These are phyloP conservation scores for Polychaeton citri DNA, from an alignment of 2,329 filamentous ascomycete species.

Conservation along the genomic window DNA sequence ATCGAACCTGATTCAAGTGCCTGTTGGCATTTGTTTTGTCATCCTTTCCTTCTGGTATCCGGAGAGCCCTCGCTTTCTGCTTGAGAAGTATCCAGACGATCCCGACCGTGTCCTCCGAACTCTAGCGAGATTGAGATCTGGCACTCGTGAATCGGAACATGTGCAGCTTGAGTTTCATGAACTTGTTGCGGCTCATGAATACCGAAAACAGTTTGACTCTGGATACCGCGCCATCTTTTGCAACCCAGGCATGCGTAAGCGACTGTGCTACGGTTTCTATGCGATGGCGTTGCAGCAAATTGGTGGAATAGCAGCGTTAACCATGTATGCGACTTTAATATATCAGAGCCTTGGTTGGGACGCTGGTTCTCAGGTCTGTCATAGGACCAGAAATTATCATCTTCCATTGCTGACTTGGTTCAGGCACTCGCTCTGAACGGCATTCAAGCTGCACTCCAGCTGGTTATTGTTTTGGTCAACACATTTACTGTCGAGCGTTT, in stretches of 20 bases:
- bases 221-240: constrained; percentile 23
- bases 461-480: constrained; percentile 27
- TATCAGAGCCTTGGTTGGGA: constrained; percentile 28
- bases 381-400: too few species aligned
- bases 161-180: constrained; percentile 26
- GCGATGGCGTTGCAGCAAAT: constrained; percentile 17
- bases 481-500: constrained; percentile 27
- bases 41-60: constrained; percentile 26
- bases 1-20: constrained; percentile 29
- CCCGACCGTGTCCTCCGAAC: constrained; percentile 5
- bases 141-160: constrained; percentile 16
- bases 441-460: constrained; percentile 25
- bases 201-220: constrained; percentile 18
- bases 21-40: constrained; percentile 26
- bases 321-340: constrained; percentile 27
- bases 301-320: constrained; percentile 16
- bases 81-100: constrained; percentile 21
- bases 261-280: constrained; percentile 25
- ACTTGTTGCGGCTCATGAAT: constrained; percentile 23
- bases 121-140: constrained; percentile 21
- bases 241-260: constrained; percentile 22
- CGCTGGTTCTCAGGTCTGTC: too few species aligned
- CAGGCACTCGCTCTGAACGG: constrained; percentile 27
- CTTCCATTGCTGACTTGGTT: too few species aligned
- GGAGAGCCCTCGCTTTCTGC: constrained; percentile 23